Evolutionary conservation across 768 basidiomycete genomes (phyloP).

Genomic region (Neoboletus magnificus): DNA sequence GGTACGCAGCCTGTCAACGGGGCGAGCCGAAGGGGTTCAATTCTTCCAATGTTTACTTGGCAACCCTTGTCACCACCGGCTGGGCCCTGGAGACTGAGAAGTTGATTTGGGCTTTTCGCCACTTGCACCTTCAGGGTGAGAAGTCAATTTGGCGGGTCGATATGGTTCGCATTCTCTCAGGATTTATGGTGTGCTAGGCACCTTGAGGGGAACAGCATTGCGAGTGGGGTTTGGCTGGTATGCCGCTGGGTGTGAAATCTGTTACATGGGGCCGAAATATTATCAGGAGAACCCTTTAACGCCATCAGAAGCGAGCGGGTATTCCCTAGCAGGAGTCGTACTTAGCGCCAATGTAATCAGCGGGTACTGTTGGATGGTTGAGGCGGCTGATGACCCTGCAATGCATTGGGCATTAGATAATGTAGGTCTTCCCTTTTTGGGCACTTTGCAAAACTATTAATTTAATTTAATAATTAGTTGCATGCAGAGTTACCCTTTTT

Average conservation of each 20-base stretch:
- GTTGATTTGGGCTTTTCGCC: neutral
- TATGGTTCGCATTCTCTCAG: neutral
- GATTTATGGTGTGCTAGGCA: neutral
- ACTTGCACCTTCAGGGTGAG: neutral
- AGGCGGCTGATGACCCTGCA: neutral
- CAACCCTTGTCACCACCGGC: slow-evolving; percentile 6
- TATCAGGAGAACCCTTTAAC: neutral
- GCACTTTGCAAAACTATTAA: neutral
- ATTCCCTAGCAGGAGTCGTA: neutral
- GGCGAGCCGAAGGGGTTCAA: slow-evolving; percentile 1
- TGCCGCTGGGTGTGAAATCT: slow-evolving; percentile 20
- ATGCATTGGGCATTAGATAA: neutral
- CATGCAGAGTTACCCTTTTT: too few species aligned
- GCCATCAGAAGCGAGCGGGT: neutral
- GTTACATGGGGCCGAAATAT: neutral
- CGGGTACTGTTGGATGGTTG: too few species aligned
- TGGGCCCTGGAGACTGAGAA: slow-evolving; percentile 5
- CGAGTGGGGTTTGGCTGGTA: neutral
- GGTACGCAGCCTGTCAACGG: slow-evolving; percentile 7
- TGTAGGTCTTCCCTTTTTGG: neutral
- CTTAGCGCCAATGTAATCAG: too few species aligned
- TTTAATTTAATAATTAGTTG: neutral
- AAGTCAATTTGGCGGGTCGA: neutral
- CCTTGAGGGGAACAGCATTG: neutral
- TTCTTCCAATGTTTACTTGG: neutral